Base-by-base conservation (phyloP, 495 filamentous ascomycete genomes). In the Penicillium maclennaniae region DNA sequence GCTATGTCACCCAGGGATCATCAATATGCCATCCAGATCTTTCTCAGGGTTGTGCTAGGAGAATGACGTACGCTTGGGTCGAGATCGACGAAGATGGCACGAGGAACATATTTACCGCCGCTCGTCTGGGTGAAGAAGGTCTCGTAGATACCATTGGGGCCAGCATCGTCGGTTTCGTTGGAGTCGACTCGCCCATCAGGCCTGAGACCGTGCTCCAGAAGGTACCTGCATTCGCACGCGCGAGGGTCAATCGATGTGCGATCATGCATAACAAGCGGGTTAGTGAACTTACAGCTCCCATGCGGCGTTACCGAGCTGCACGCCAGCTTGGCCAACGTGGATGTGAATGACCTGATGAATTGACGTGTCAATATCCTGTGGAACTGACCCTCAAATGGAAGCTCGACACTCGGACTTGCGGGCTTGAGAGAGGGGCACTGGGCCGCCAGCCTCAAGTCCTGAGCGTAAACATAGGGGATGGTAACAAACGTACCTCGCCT, bases 41-140 rank as follows among this genome's bases (percentile, higher is more conserved):
- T 15, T 3, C 4, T 26, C n/a, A n/a, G 16, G 7, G 21, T 34
- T 14, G 7, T 73, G 63, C 46, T 42, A 43, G 28, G 23, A 21
- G 10, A 40, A 19, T 46, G 34, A 61, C 78, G n/a, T 74, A 86
- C 83, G 49, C 88, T 92, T 27, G 90, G 56, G 47, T 59, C 51
- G 16, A 59, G 47, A 36, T 54, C 56, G 28, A 46, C 56, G 23
- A 59, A 54, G 51, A 95, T 86, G 47, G 89, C 90, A 36, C 89
- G 84, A 52, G 90, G 90, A 17, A 95, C 90, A 63, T 92, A 89
- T 45, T 96, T 96, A 63, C 90, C 89, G 60, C 69, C 80, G 66
- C 82, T 83, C 34, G 90, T 89, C 75, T 95, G 89, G 55, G 87
- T 91, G 77, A 95, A 96, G 78, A 96, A 95, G 51, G 89, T 95